Conservation (phyloP, 148 eudicot species). For the Rhododendron henanense region DNA sequence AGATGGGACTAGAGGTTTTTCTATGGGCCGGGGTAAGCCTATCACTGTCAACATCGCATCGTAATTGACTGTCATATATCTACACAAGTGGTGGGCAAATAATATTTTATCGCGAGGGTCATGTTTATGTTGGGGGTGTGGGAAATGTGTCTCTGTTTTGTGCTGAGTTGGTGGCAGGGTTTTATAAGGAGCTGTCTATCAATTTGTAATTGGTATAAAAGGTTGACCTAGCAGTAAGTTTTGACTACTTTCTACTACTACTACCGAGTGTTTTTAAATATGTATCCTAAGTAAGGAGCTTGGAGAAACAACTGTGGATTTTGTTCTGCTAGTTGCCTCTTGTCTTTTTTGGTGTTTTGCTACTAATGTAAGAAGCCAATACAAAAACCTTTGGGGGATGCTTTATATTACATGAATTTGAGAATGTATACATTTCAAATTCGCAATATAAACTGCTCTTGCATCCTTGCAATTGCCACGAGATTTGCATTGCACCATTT, state of each 20-base stretch:
- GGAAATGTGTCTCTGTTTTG: background rate
- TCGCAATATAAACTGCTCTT: background rate
- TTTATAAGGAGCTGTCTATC: slow-evolving; percentile 10
- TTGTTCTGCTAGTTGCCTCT: background rate
- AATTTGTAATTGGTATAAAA: slow-evolving; percentile 3
- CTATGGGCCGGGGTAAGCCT: slow-evolving; percentile 94
- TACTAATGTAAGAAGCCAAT: background rate
- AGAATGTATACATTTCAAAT: background rate
- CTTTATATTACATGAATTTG: background rate
- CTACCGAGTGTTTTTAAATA: background rate
- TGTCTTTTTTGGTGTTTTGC: background rate
- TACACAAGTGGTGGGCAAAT: background rate
- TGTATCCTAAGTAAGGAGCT: background rate
- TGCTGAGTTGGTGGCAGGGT: slow-evolving; percentile 13
- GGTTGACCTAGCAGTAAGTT: background rate
- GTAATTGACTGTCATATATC: background rate
- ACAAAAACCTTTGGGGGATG: background rate
- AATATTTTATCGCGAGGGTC: too few species aligned
- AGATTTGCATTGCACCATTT: background rate
- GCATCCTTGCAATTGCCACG: background rate
- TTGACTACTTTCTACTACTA: background rate
- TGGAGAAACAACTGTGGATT: background rate
- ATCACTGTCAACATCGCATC: slow-evolving; percentile 34
- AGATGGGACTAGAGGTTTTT: slow-evolving; percentile 92
- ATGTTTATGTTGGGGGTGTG: background rate